Percentiles rank a stretch among this genome's conserved stretches.
Evolutionary conservation across 176 grass and related monocot species (phyloP).

Genomic region (Oropetium thomaeum): DNA sequence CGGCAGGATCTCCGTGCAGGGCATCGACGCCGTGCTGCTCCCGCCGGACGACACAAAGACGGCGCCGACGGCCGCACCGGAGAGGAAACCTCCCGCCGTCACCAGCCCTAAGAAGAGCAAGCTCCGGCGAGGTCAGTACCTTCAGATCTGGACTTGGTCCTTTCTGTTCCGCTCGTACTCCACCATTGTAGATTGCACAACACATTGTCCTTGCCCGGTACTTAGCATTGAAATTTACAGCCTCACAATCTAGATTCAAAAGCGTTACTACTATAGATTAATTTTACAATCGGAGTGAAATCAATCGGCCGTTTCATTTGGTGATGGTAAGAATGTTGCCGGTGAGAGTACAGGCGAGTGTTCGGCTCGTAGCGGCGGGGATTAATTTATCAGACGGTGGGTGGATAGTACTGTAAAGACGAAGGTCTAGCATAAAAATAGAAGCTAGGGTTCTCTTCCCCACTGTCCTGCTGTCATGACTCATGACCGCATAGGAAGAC

Average conservation of each 20-base stretch:
- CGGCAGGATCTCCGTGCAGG: slow-evolving; percentile 91
- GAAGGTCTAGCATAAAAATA: slow-evolving; percentile 29
- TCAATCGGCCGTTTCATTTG: slow-evolving; percentile 1
- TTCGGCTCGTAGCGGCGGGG: background rate
- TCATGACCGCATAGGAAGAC: slow-evolving; percentile 3
- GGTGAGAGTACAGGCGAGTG: slow-evolving; percentile 31
- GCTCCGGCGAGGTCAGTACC: slow-evolving; percentile 72
- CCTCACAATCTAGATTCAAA: slow-evolving; percentile 15
- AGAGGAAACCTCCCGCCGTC: slow-evolving; percentile 51
- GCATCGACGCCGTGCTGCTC: slow-evolving; percentile 93
- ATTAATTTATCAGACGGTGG: slow-evolving; percentile 43
- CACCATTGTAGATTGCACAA: slow-evolving; percentile 7
- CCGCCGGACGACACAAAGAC: slow-evolving; percentile 44
- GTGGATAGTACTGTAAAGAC: slow-evolving; percentile 36
- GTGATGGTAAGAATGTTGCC: slow-evolving; percentile 28
- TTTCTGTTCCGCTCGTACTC: background rate
- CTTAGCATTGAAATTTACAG: slow-evolving; percentile 24
- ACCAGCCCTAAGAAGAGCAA: slow-evolving; percentile 47
- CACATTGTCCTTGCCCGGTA: slow-evolving; percentile 15
- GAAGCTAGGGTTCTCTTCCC: slow-evolving; percentile 33
- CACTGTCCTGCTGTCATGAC: background rate
- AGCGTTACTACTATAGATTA: slow-evolving; percentile 24
- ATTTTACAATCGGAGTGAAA: background rate
- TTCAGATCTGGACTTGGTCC: slow-evolving; percentile 34
- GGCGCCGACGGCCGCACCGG: slow-evolving; percentile 11